Evolutionary conservation across 164 flowering plant genomes (phyloP), one percentile per base, ranked within the genome.

Genomic region (grape (Vitis vinifera)): DNA sequence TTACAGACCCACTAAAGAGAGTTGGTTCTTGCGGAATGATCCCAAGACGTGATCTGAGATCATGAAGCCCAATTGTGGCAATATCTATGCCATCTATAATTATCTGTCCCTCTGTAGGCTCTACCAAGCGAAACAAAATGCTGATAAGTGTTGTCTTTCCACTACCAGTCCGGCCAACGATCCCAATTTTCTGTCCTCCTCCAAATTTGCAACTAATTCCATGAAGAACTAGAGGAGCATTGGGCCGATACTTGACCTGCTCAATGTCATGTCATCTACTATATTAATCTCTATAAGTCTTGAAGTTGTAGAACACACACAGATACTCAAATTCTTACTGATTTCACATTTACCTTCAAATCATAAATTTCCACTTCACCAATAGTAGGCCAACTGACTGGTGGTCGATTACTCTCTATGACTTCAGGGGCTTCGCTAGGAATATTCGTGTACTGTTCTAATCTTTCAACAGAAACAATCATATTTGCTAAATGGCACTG

Each of bases 101-200:
- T 6, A 91, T 84, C 61, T 64, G 81, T 16, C 93, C 97, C 7
- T 70, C 84, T 59, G 77, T 63, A 13, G 97, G 91, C 72, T 91
- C 97, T 17, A 91, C 90, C 66, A 89, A 63, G 14, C 91, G 87
- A 68, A 89, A 89, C 77, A 89, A 73, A 10, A 86, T 85, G 66
- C 91, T 68, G 10, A 92, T 85, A 12, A 91, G 74, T 27, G 94
- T 89, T 12, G 89, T 83, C 69, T 91, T 91, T 66, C 97, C 97
- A 74, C 94, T 88, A 8, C 97, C 94, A 11, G 95, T 92, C 60
- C 97, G 68, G 8, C 97, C 97, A 73, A 92, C 95, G 52, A 92
- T 82, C 15, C 97, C 96, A 59, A 90, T 81, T 69, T 86, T 92
- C 55, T 82, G 76, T 10, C 91, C 89, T 71, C 90, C 96, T 81